Evolutionary conservation across 768 basidiomycete species (phyloP), one percentile per base, ranked within the genome.

Genomic region (Kwoniella heveanensis): DNA sequence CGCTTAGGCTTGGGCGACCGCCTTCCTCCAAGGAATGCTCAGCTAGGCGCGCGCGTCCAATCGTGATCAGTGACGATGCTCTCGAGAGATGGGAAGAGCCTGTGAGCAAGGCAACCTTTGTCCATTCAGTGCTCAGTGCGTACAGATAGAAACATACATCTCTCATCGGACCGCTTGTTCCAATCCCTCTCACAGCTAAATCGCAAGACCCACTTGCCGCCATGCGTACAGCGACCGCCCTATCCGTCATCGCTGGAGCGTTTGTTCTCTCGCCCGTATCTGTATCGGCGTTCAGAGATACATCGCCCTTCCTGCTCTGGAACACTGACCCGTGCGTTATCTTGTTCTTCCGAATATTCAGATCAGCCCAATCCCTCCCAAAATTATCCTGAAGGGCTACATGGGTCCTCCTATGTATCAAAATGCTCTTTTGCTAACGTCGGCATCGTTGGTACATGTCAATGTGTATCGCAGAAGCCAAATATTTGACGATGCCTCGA

Each of bases 221-320:
- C 44, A 62, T 62, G 60, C 53, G 60, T 3, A 49, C 60, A 8
- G 22, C 60, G n/a, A 32, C 37, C 19, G 37, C 60, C 12, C 10
- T 47, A 19, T 49, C 61, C 54, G 29, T 44, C 1, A 22, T 64
- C 2, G 29, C 61, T 0, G 59, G 59, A 4, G 55, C 58, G 9
- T 32, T 76, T 3, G 52, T 57, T 9, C 44, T 76, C 7, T 54
- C 61, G 7, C 54, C 68, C 9, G 21, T 60, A 15, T 57, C 70
- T 5, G 53, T 60, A 22, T 48, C 56, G 21, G 76, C 64, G 2
- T 76, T 72, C 70, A 68, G 61, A 53, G 70, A 74, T 49, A 73
- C 73, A 0, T 74, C 76, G 1, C 76, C 76, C 13, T 57, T 77
- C 21, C 66, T 74, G 5, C 56, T 74, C 1, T 77, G 71, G 71